Conservation (phyloP, 352 stramenopile species). For the Lagenidium sp. region DNA sequence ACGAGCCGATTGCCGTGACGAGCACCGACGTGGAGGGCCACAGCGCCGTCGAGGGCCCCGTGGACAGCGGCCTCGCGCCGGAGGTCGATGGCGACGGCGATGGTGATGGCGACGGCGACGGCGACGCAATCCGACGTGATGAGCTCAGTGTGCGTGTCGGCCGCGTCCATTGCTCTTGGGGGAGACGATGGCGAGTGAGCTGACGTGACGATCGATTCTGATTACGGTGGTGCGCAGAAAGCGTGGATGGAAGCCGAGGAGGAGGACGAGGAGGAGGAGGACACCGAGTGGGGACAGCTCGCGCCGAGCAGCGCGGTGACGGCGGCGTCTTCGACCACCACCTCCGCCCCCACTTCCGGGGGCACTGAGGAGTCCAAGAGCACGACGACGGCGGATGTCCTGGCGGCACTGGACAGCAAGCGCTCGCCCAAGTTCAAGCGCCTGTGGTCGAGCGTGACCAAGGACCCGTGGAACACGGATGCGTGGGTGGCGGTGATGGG, state of each 20-base stretch:
- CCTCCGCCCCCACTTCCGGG: neutral
- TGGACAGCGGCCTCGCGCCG: neutral
- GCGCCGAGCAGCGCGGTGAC: constrained; percentile 1
- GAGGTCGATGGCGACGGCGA: neutral
- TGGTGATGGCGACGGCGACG: neutral
- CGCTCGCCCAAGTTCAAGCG: constrained; percentile 57
- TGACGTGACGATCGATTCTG: neutral
- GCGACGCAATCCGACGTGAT: constrained; percentile 12
- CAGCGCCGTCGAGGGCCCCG: no score
- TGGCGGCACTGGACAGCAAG: constrained; percentile 14
- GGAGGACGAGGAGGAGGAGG: constrained; percentile 76
- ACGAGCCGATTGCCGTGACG: constrained; percentile 56
- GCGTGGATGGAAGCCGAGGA: constrained; percentile 71
- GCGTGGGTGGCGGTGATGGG: constrained; percentile 75
- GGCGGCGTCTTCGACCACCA: neutral
- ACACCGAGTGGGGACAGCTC: constrained; percentile 64
- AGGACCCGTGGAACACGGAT: constrained; percentile 61
- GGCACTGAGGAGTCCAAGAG: constrained; percentile 2
- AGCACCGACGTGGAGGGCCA: constrained; percentile 4
- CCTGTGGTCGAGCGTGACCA: constrained; percentile 35
- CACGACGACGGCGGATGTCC: constrained; percentile 7
- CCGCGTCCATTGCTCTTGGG: no score
- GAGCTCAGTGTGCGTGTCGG: constrained; percentile 21
- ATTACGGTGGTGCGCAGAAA: constrained; percentile 20
- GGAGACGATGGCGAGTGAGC: neutral